Conservation (phyloP, 1,139 yeast species). For the Saccharomycopsis crataegensis region DNA sequence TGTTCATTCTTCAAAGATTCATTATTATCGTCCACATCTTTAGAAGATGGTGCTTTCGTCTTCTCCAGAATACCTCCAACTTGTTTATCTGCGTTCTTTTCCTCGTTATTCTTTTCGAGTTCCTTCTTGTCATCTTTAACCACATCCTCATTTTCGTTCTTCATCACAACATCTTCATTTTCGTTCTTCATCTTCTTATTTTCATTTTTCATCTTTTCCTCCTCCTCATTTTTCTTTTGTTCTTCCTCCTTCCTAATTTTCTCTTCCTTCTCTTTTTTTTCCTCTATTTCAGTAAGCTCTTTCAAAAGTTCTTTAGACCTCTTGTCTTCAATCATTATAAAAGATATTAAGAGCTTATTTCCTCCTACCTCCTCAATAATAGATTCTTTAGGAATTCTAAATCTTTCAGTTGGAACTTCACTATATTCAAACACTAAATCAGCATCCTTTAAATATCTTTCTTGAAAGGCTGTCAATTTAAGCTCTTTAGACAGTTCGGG, state of each 20-base stretch:
- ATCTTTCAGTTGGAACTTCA: slow-evolving; percentile 74
- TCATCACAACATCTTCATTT: slow-evolving; percentile 22
- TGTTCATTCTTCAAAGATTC: no score
- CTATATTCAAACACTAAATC: slow-evolving; percentile 77
- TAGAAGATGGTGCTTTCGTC: no score
- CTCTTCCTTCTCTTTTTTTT: slow-evolving; percentile 21
- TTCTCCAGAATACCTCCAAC: no score
- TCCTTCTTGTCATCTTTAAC: slow-evolving; percentile 11
- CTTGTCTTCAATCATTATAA: slow-evolving; percentile 48
- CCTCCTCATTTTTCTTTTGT: slow-evolving; percentile 20
- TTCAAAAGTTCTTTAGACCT: slow-evolving; percentile 21
- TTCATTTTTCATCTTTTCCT: slow-evolving; percentile 15
- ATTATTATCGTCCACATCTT: no score
- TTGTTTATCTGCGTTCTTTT: neutral
- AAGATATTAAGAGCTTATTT: slow-evolving; percentile 56
- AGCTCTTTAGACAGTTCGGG: slow-evolving; percentile 24
- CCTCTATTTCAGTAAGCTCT: slow-evolving; percentile 9
- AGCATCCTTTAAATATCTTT: slow-evolving; percentile 57
- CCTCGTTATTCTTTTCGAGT: slow-evolving; percentile 17
- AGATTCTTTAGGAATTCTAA: slow-evolving; percentile 65
- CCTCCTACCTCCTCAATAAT: slow-evolving; percentile 55
- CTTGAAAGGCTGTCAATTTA: slow-evolving; percentile 69
- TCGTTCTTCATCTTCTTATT: slow-evolving; percentile 5
- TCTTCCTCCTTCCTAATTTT: slow-evolving; percentile 23
- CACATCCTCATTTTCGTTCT: slow-evolving; percentile 20